phyloP scores from a whole-genome alignment of 306 rosid genomes.

The Parietaria judaica region DNA sequence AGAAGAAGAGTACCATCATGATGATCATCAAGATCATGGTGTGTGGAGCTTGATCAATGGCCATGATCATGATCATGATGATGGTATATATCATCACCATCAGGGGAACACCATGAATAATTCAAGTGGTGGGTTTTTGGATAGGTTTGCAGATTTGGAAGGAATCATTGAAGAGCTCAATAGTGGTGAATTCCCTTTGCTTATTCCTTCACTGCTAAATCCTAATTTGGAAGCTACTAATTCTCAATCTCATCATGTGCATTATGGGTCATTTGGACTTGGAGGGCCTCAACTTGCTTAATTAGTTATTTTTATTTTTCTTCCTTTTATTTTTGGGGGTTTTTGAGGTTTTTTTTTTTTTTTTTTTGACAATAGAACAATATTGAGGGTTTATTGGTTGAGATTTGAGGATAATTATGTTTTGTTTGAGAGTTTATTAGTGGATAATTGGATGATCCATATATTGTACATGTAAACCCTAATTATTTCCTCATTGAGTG shows the following conservation, averaged over 20 bases:
- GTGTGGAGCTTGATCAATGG: constrained; percentile 25
- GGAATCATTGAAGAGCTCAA: constrained; percentile 59
- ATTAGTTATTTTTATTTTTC: neutral
- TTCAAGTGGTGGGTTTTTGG: constrained; percentile 52
- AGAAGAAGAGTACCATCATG: constrained; percentile 17
- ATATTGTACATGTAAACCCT: neutral
- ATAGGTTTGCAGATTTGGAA: constrained; percentile 64
- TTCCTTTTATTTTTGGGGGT: neutral
- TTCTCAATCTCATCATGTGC: constrained; percentile 28
- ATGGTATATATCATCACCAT: neutral
- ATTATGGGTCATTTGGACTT: constrained; percentile 40
- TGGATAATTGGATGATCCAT: neutral
- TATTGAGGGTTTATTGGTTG: neutral
- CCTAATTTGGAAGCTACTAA: constrained; percentile 24
- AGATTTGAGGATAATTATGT: neutral
- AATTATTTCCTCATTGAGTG: constrained; percentile 1
- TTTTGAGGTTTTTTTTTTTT: neutral
- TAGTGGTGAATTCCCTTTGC: constrained; percentile 43
- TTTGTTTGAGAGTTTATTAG: neutral
- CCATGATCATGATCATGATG: neutral
- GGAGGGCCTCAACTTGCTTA: constrained; percentile 41
- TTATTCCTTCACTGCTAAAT: constrained; percentile 21
- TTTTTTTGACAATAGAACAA: too few relatives aligned
- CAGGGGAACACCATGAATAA: too few relatives aligned
- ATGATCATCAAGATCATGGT: constrained; percentile 11